Base-by-base conservation (phyloP, 371 early-diverging fungal species). In the Lichtheimia ramosa region DNA sequence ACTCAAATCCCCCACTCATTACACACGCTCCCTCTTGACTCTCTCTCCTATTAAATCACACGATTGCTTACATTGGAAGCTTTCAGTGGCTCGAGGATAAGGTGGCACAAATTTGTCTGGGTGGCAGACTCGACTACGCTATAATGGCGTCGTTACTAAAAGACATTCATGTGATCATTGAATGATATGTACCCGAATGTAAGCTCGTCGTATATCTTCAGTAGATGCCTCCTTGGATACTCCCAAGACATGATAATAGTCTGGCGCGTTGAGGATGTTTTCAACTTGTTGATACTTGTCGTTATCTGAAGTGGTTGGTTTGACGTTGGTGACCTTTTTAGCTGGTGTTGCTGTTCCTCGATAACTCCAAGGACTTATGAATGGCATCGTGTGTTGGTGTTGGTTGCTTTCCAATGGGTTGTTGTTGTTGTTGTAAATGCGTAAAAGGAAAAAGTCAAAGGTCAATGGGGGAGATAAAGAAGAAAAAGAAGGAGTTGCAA, bases 121-220 rank as follows among this genome's bases (percentile, higher is more conserved):
- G 48, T 77, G 78, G 57, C 78, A 77, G 5, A 74, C 63, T 65
- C 74, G 61, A 54, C 78, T 72, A 64, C 55, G 63, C 78, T 77
- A 62, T 7, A 55, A 20, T 41, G n/a, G 48, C n/a, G 27, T 43
- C 18, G 53, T 34, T 34, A 34, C 34, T 34, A 34, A 25, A 2
- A 25, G 3, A 34, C 8, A 34, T 10, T 0, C 34, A 34, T 34
- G 34, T 34, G 34, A 34, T 34, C 34, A 34, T 34, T 8, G 6
- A 13, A 50, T 16, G 20, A 43, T 43, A 0, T 34, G 6, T 77
- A 77, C 77, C 64, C 59, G 58, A 20, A 77, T 77, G 28, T 77
- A 77, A 14, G 74, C 77, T 61, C 74, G 62, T 65, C 77, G 56
- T n/a, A 77, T 68, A 21, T 77, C 70, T 58, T 77, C 74, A 12